Conservation (phyloP, 179 eudicot genomes). For the Sideroxylon spinosum region DNA sequence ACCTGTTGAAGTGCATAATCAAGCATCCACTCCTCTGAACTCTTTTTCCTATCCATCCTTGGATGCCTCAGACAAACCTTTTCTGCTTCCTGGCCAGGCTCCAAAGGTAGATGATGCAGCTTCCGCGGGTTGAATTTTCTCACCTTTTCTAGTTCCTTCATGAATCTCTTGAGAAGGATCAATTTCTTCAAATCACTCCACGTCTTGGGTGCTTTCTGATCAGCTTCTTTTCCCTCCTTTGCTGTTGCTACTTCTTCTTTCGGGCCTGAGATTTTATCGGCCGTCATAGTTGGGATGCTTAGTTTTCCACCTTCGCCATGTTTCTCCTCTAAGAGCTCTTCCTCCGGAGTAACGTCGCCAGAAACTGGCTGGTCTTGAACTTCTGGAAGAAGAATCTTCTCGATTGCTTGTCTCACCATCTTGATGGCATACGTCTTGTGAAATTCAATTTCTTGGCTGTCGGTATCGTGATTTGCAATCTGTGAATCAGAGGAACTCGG, state of each 20-base stretch:
- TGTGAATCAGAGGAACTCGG: constrained; percentile 22
- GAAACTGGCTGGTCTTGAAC: constrained; percentile 42
- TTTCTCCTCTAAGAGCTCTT: constrained; percentile 24
- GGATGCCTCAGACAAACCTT: constrained; percentile 39
- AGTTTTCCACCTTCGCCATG: constrained; percentile 17
- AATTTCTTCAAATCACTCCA: constrained; percentile 65
- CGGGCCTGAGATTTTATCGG: constrained; percentile 1
- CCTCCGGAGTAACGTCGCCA: constrained; percentile 24
- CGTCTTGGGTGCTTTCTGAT: constrained; percentile 44
- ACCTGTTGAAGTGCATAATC: constrained; percentile 73
- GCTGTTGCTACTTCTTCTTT: constrained; percentile 20
- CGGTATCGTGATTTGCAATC: constrained; percentile 26
- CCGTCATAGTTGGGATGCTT: neutral
- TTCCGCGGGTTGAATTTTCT: constrained; percentile 36
- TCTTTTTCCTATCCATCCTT: constrained; percentile 41
- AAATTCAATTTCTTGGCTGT: constrained; percentile 51
- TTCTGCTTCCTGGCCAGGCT: constrained; percentile 36
- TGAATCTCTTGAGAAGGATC: constrained; percentile 60
- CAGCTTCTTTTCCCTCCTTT: constrained; percentile 22
- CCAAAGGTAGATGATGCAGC: constrained; percentile 24
- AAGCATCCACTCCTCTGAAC: constrained; percentile 69
- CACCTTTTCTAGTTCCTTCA: constrained; percentile 62
- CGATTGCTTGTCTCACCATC: constrained; percentile 76
- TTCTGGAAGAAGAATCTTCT: constrained; percentile 66
- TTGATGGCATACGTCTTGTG: constrained; percentile 60